Percentiles rank a stretch among this genome's conserved stretches.
Evolutionary conservation across 1,284 basidiomycete species (phyloP).

Genomic region (Athelia psychrophila): DNA sequence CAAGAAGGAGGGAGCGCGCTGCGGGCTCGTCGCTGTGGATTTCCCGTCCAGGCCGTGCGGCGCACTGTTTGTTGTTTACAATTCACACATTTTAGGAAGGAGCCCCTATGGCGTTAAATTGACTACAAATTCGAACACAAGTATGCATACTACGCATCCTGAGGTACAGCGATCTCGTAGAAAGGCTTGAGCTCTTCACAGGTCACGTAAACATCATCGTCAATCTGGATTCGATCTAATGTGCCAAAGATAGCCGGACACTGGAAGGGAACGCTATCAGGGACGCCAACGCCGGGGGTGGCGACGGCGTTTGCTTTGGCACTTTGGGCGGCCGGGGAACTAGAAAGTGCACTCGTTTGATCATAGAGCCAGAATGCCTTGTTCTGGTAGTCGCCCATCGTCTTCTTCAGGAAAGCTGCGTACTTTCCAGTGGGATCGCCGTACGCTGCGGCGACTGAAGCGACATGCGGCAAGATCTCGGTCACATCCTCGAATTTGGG

Average conservation of each 20-base stretch:
- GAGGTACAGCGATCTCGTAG: conserved; percentile 21
- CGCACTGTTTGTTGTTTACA: too few relatives aligned
- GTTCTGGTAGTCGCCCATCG: conserved; percentile 30
- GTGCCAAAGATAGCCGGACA: conserved; percentile 41
- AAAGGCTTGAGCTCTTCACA: conserved; percentile 43
- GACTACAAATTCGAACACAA: too few relatives aligned
- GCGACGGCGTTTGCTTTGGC: neutral
- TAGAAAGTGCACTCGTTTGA: conserved; percentile 34
- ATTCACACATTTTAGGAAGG: too few relatives aligned
- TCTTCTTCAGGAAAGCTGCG: conserved; percentile 35
- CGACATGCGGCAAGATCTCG: conserved; percentile 52
- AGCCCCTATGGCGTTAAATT: too few relatives aligned
- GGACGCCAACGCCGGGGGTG: neutral
- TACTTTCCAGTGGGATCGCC: conserved; percentile 57
- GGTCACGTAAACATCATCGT: conserved; percentile 44
- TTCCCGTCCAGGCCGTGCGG: too few relatives aligned
- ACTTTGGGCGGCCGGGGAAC: conserved; percentile 11
- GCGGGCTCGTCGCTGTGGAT: neutral
- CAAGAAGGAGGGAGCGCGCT: conserved; percentile 9
- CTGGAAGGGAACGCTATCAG: conserved; percentile 22
- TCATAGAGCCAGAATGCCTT: conserved; percentile 53
- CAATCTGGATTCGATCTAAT: conserved; percentile 38
- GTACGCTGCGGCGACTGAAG: conserved; percentile 49
- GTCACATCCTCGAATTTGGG: conserved; percentile 41
- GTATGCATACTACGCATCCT: too few relatives aligned